Percentiles rank a stretch among this genome's conserved stretches.
These are phyloP conservation scores for Saccharum officinarum DNA, from an alignment of 176 grass and related monocot genomes.

Conservation along the genomic window DNA sequence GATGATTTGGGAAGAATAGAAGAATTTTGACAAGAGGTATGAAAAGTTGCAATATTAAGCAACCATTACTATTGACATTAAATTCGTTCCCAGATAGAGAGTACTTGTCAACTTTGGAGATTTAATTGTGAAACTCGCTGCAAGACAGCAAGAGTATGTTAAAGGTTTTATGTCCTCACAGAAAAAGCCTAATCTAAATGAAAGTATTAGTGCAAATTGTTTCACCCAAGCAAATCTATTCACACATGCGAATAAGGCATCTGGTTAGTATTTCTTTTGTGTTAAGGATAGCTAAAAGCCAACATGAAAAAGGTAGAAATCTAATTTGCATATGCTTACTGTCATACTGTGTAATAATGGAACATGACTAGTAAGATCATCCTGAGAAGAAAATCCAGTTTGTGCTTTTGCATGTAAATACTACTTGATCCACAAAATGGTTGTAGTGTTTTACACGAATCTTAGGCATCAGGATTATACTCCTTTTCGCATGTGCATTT, in stretches of 20 bases:
- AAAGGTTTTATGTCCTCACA: not conserved
- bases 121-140: not conserved
- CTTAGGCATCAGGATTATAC: not conserved
- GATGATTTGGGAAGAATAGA: not conserved
- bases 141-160: not conserved
- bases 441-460: not conserved
- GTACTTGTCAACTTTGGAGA: not conserved
- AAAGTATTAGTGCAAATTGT: not conserved
- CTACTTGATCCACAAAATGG: not conserved
- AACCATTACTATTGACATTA: not conserved
- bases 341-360: not conserved
- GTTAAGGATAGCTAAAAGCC: not conserved
- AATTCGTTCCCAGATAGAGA: not conserved
- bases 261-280: not conserved
- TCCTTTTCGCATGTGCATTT: not conserved
- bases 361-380: too few relatives aligned
- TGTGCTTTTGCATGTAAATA: not conserved
- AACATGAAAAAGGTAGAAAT: not conserved
- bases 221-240: not conserved
- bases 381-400: not conserved
- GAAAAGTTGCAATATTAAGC: not conserved
- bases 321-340: not conserved
- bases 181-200: not conserved
- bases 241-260: not conserved
- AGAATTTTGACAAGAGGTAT: not conserved